These are phyloP conservation scores for Metschnikowia peoriensis DNA, from an alignment of 805 yeast species.

Conservation along the genomic window DNA sequence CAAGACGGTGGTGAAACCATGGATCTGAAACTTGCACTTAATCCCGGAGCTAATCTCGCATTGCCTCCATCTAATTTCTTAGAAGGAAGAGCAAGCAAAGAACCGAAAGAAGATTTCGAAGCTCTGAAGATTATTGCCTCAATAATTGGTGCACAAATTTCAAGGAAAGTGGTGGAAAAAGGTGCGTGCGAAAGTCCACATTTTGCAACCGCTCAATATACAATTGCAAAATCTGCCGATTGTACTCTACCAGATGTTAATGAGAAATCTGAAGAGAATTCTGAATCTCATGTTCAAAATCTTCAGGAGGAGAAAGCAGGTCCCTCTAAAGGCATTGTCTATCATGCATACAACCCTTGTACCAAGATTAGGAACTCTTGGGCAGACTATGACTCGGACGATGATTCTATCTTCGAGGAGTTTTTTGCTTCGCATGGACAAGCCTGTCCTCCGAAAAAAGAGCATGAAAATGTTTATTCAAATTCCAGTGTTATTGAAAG, in stretches of 20 bases:
- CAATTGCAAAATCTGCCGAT: neutral
- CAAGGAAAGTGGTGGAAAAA: neutral
- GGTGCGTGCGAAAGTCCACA: neutral
- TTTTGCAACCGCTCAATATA: neutral
- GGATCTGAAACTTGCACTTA: neutral
- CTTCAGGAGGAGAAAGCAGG: neutral
- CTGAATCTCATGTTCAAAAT: no score
- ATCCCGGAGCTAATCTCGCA: neutral
- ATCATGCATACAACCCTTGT: slow-evolving; percentile 5
- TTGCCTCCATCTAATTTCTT: neutral
- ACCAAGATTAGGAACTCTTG: slow-evolving; percentile 5
- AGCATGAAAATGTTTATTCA: no score
- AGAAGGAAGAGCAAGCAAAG: no score
- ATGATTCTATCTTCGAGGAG: neutral
- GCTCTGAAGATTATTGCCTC: no score
- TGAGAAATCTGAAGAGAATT: no score
- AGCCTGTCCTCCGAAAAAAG: neutral
- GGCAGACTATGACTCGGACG: slow-evolving; percentile 12
- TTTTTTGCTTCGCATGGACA: neutral
- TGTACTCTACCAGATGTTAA: no score
- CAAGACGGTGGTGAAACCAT: neutral
- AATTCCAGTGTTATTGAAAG: no score
- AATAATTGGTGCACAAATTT: no score
- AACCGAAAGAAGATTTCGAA: no score
- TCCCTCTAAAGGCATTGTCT: neutral